A percentile compares a stretch with the other conserved stretches of the same genome.
Evolutionary conservation across 2,329 filamentous ascomycete genomes (phyloP).

Genomic region (Coniochaeta prunicola): DNA sequence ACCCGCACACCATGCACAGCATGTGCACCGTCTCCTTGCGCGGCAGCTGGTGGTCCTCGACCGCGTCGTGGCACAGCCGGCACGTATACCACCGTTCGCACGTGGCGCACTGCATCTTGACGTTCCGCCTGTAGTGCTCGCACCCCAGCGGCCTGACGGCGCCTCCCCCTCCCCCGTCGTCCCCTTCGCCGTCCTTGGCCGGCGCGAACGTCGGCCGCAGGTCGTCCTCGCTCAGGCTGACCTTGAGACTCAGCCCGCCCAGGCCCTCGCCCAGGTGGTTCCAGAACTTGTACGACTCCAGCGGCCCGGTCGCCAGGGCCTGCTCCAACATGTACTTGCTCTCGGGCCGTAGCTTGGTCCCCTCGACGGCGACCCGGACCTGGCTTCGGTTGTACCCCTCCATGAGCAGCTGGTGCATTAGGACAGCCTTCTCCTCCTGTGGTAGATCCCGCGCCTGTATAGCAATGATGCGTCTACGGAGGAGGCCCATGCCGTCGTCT

Average conservation of each 20-base stretch:
- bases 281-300: constrained; percentile 54
- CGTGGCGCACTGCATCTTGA: constrained; percentile 88
- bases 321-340: constrained; percentile 8
- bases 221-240: constrained; percentile 52
- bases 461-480: constrained; percentile 60
- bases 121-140: constrained; percentile 88
- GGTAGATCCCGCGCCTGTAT: constrained; percentile 57
- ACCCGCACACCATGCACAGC: constrained; percentile 93
- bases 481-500: constrained; percentile 68
- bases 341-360: constrained; percentile 12
- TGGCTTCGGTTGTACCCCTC: constrained; percentile 54
- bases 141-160: constrained; percentile 60
- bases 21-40: constrained; percentile 85
- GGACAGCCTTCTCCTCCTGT: constrained; percentile 58
- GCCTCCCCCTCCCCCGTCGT: constrained; percentile 16
- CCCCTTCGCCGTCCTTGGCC: constrained; percentile 32
- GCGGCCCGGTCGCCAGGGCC: constrained; percentile 22
- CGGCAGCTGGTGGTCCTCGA: constrained; percentile 71
- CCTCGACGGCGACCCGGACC: constrained; percentile 12
- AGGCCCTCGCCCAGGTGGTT: constrained; percentile 32
- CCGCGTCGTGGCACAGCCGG: constrained; percentile 84
- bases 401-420: constrained; percentile 65
- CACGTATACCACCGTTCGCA: constrained; percentile 94
- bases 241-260: constrained; percentile 26
- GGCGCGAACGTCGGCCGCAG: constrained; percentile 57